Evolutionary conservation across 768 basidiomycete genomes (phyloP).

Genomic region (Lactarius indigo): DNA sequence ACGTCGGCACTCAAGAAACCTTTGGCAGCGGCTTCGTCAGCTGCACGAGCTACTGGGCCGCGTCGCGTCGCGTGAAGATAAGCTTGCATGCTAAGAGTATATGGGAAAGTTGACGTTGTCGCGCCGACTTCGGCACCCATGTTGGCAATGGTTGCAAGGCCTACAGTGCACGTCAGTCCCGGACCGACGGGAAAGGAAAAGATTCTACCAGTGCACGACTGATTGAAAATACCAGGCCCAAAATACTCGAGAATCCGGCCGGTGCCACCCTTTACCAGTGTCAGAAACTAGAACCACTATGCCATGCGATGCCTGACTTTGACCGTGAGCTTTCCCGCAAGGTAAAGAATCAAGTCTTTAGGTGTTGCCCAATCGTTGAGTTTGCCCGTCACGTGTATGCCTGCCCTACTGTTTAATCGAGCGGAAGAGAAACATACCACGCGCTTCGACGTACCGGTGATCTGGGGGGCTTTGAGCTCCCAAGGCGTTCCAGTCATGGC

Average conservation of each 20-base stretch:
- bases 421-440: neutral
- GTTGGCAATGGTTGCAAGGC: slow-evolving; percentile 92
- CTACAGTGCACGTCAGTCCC: slow-evolving; percentile 34
- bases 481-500: slow-evolving; percentile 98
- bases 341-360: slow-evolving; percentile 92
- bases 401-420: slow-evolving; percentile 36
- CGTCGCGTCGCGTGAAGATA: slow-evolving; percentile 92
- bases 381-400: slow-evolving; percentile 84
- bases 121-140: slow-evolving; percentile 99
- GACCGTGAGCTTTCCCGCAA: slow-evolving; percentile 93
- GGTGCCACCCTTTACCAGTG: slow-evolving; percentile 73
- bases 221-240: slow-evolving; percentile 82
- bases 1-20: slow-evolving; percentile 84
- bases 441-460: slow-evolving; percentile 55
- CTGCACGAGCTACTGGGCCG: slow-evolving; percentile 78
- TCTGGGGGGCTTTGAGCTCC: slow-evolving; percentile 90
- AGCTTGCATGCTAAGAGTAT: slow-evolving; percentile 82
- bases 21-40: slow-evolving; percentile 72
- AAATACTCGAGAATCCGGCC: slow-evolving; percentile 96
- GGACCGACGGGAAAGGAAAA: neutral
- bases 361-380: slow-evolving; percentile 90
- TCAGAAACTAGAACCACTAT: slow-evolving; percentile 4
- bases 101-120: slow-evolving; percentile 98
- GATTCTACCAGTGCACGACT: slow-evolving; percentile 83
- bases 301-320: slow-evolving; percentile 49